Percentiles rank a stretch among this genome's conserved stretches.
phyloP scores from a whole-genome alignment of 2,329 filamentous ascomycete species.

The Colletotrichum sp. region DNA sequence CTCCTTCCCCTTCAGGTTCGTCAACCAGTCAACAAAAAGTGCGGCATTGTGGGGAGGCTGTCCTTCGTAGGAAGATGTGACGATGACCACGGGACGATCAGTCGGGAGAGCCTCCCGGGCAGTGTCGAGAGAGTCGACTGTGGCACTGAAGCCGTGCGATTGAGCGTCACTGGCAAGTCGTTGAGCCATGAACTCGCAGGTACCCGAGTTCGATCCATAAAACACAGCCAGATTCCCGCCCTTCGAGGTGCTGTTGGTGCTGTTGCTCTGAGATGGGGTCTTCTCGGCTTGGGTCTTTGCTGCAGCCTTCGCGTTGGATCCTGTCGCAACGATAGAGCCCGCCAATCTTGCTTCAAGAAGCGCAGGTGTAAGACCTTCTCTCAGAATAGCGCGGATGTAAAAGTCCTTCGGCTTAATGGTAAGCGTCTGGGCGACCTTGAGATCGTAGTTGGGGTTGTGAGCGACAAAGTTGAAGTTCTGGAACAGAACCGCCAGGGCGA shows the following conservation, averaged over 20 bases:
- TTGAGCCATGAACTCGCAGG: constrained; percentile 70
- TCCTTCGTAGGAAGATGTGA: constrained; percentile 74
- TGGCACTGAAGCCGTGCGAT: constrained; percentile 59
- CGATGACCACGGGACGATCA: constrained; percentile 63
- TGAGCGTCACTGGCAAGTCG: constrained; percentile 61
- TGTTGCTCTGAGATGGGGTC: not conserved
- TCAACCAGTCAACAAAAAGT: constrained; percentile 69
- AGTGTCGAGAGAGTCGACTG: constrained; percentile 60
- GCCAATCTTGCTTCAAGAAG: constrained; percentile 51
- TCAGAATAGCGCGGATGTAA: constrained; percentile 59
- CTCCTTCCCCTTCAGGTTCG: constrained; percentile 48
- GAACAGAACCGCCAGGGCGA: constrained; percentile 58
- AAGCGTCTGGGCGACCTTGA: constrained; percentile 58
- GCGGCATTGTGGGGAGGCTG: constrained; percentile 72
- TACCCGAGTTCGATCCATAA: constrained; percentile 75
- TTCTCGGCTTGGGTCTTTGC: not conserved
- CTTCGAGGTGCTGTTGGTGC: not conserved
- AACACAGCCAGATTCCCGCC: constrained; percentile 59
- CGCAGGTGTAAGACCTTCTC: constrained; percentile 42
- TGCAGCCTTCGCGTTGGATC: not conserved
- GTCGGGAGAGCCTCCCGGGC: constrained; percentile 62
- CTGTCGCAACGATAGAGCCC: constrained; percentile 28
- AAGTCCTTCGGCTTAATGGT: constrained; percentile 67
- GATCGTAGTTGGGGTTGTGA: constrained; percentile 61
- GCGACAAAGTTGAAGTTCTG: constrained; percentile 72